A percentile compares a stretch with the other conserved stretches of the same genome.
Evolutionary conservation across 164 flowering plant genomes (phyloP).

Genomic region (Magnolia sinica): DNA sequence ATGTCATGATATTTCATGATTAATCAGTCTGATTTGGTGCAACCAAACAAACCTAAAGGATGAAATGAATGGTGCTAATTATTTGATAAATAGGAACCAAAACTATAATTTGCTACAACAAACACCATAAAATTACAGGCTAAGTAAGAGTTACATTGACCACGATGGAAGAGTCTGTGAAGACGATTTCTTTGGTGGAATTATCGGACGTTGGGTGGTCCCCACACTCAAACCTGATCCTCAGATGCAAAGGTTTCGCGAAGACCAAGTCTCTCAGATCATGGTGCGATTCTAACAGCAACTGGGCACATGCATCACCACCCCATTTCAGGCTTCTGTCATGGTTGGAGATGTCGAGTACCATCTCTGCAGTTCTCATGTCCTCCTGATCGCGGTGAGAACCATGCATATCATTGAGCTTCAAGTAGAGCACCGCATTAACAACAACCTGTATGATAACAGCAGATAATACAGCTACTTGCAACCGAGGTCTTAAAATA

Average conservation of each 20-base stretch:
- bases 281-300: conserved; percentile 37
- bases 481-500: background rate
- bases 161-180: conserved; percentile 51
- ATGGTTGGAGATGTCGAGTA: conserved; percentile 41
- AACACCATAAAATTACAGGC: background rate
- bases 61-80: too few relatives aligned
- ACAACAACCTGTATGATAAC: conserved; percentile 54
- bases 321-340: conserved; percentile 16
- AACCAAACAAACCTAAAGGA: too few relatives aligned
- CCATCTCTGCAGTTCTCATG: conserved; percentile 32
- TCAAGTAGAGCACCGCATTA: conserved; percentile 28
- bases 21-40: too few relatives aligned
- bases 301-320: conserved; percentile 30
- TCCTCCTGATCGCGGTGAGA: conserved; percentile 18
- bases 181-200: conserved; percentile 35
- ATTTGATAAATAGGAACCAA: background rate
- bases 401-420: conserved; percentile 8
- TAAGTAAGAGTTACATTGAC: conserved; percentile 49
- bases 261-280: conserved; percentile 54
- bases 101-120: background rate
- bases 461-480: background rate
- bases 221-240: conserved; percentile 40
- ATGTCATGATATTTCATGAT: too few relatives aligned
- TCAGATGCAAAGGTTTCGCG: conserved; percentile 57
- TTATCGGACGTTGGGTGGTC: conserved; percentile 58